Base-by-base conservation (phyloP, 371 early-diverging fungal species). In the Phascolomyces articulosus region DNA sequence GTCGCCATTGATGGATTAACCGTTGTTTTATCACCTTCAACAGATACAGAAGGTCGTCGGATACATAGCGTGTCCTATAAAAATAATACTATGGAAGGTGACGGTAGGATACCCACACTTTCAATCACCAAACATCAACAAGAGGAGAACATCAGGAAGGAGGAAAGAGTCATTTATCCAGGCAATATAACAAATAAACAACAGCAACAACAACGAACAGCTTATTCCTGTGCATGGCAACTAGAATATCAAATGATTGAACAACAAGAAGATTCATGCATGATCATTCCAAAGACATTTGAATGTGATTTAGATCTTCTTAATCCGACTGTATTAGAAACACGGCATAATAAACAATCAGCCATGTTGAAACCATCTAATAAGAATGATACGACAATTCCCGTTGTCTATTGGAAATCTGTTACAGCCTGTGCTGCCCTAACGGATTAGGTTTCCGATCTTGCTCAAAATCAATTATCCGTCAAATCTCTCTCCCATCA, bases 1-100 rank as follows among this genome's bases (percentile, higher is more conserved):
- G 13, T 57, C 23, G 13, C 38, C 13, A 57, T 57, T 57, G 57
- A 57, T 57, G 57, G 57, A 4, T 18, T 57, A 24, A 57, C 57
- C 15, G 23, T 57, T 18, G 40, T 57, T 18, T 16, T 57, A 13
- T 40, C 40, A 40, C n/a, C 34, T 9, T 11, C n/a, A n/a, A n/a
- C 10, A 20, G 51, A 23, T 10, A 51, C 4, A 7, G 51, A n/a
- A 11, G 26, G 23, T 24, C 51, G 51, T 51, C 6, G 51, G 51
- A 51, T 57, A 38, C 40, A 57, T 15, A 57, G 57, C 38, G 40
- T 40, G 7, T 31, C 57, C 10, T 57, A 57, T 29, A 31, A 57
- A 57, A 57, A 57, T n/a, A n/a, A n/a, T n/a, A n/a, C n/a, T n/a
- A n/a, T n/a, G n/a, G n/a, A n/a, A n/a, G n/a, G n/a, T n/a, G 6